Evolutionary conservation across 805 yeast species (phyloP).

Genomic region (Barnettozyma populi): DNA sequence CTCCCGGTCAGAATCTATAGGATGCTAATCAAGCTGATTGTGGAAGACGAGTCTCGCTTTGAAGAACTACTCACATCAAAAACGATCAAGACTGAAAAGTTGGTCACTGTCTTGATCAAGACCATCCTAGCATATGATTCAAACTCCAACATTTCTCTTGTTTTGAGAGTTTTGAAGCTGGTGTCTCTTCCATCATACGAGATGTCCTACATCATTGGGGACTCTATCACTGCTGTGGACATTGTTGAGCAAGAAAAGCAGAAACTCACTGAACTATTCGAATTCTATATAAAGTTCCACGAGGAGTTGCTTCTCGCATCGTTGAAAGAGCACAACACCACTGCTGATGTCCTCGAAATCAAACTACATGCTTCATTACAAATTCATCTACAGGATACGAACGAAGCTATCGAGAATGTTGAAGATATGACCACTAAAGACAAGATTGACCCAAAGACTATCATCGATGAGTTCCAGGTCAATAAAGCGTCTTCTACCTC

Average conservation of each 20-base stretch:
- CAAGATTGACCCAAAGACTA: conserved; percentile 7
- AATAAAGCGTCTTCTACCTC: conserved; percentile 22
- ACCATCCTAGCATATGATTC: conserved; percentile 40
- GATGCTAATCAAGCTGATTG: conserved; percentile 25
- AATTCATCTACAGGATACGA: conserved; percentile 24
- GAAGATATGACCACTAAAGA: conserved; percentile 18
- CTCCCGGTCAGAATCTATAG: conserved; percentile 34
- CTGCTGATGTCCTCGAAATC: conserved; percentile 52
- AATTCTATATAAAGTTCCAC: conserved; percentile 32
- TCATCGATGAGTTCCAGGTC: conserved; percentile 17
- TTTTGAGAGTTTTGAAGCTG: conserved; percentile 32
- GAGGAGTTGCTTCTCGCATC: conserved; percentile 35
- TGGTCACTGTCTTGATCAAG: conserved; percentile 39
- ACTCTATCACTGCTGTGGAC: conserved; percentile 33
- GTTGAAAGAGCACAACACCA: conserved; percentile 30
- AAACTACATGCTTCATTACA: conserved; percentile 58
- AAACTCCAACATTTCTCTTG: conserved; percentile 27
- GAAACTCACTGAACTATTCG: conserved; percentile 34
- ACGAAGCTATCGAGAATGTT: conserved; percentile 20
- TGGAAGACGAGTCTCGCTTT: conserved; percentile 20
- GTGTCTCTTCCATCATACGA: conserved; percentile 32
- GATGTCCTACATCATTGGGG: conserved; percentile 32
- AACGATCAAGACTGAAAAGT: conserved; percentile 31
- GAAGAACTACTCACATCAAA: conserved; percentile 26
- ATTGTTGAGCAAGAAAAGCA: conserved; percentile 33